Conservation (phyloP, 164 flowering plant species). For the Liriodendron chinense region DNA sequence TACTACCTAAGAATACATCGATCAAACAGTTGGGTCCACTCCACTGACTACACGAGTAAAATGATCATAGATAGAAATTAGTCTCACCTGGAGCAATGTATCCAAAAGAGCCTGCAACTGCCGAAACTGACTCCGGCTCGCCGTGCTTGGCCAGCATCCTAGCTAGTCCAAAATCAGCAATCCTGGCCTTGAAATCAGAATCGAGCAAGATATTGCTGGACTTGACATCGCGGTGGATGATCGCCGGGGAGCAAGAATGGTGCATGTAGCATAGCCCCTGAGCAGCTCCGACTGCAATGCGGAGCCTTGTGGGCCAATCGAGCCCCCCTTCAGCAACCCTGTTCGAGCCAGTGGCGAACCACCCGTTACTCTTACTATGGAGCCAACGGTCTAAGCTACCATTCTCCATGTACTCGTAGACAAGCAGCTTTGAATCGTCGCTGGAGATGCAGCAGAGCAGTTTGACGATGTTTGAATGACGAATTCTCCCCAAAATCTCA, state of each 20-base stretch:
- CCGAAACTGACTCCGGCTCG: conserved; percentile 40
- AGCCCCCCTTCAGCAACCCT: conserved; percentile 11
- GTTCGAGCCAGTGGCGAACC: background rate
- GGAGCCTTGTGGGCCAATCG: conserved; percentile 65
- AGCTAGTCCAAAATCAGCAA: conserved; percentile 84
- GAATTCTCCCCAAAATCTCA: conserved; percentile 45
- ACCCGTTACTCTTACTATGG: conserved; percentile 23
- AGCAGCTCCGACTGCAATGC: conserved; percentile 67
- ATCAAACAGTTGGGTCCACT: background rate
- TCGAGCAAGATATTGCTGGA: conserved; percentile 73
- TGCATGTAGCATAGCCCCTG: conserved; percentile 76
- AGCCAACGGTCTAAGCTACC: conserved; percentile 63
- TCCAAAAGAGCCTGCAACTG: conserved; percentile 67
- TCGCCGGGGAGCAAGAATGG: conserved; percentile 56
- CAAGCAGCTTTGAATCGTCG: conserved; percentile 55
- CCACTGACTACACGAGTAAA: background rate
- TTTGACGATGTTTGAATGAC: conserved; percentile 65
- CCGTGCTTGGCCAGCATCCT: conserved; percentile 36
- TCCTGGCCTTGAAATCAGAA: conserved; percentile 53
- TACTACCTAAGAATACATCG: too few relatives aligned
- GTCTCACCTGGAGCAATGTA: conserved; percentile 70
- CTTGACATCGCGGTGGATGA: conserved; percentile 73
- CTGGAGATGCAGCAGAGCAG: conserved; percentile 53
- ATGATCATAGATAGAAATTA: background rate
- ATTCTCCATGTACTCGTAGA: conserved; percentile 68